A percentile compares a stretch with the other conserved stretches of the same genome.
Conservation (phyloP, 805 yeast genomes). For the Ogataea siamensis region DNA sequence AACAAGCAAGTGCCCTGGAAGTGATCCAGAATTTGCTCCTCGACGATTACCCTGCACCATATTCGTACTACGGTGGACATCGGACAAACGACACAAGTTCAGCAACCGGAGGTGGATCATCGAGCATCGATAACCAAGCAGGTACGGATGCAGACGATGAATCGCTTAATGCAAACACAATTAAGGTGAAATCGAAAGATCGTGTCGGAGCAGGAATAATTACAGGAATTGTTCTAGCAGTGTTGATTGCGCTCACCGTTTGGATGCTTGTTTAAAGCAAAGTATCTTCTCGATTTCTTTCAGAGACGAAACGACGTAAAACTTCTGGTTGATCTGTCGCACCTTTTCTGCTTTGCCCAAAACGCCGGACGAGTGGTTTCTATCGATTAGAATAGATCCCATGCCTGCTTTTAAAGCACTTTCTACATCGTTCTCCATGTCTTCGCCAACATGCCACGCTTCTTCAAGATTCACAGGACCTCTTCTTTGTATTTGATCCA, state of each 20-base stretch:
- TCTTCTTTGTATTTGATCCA: conserved; percentile 22
- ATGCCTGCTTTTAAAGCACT: conserved; percentile 58
- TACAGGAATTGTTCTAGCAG: conserved; percentile 69
- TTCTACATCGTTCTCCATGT: conserved; percentile 48
- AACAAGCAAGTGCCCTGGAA: conserved; percentile 78
- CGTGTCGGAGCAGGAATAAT: conserved; percentile 87
- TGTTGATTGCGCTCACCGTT: conserved; percentile 60
- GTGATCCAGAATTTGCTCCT: conserved; percentile 47
- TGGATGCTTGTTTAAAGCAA: conserved; percentile 59
- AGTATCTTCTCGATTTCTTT: conserved; percentile 13
- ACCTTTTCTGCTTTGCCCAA: conserved; percentile 10
- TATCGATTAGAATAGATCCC: conserved; percentile 46
- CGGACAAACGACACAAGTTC: conserved; percentile 1
- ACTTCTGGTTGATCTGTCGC: conserved; percentile 15
- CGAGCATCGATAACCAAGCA: conserved; percentile 38
- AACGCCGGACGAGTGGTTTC: conserved; percentile 18
- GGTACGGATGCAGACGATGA: conserved; percentile 59
- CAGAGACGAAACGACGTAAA: conserved; percentile 22
- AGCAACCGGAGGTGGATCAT: conserved; percentile 39
- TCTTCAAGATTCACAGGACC: conserved; percentile 20
- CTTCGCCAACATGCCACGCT: conserved; percentile 72
- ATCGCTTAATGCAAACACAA: conserved; percentile 37
- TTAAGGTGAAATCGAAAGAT: conserved; percentile 59
- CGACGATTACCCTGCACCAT: conserved; percentile 51
- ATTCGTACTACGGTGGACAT: conserved; percentile 40